Percentiles rank a stretch among this genome's conserved stretches.
phyloP scores from a whole-genome alignment of 257 asterid genomes.

The Ehretia macrophylla region DNA sequence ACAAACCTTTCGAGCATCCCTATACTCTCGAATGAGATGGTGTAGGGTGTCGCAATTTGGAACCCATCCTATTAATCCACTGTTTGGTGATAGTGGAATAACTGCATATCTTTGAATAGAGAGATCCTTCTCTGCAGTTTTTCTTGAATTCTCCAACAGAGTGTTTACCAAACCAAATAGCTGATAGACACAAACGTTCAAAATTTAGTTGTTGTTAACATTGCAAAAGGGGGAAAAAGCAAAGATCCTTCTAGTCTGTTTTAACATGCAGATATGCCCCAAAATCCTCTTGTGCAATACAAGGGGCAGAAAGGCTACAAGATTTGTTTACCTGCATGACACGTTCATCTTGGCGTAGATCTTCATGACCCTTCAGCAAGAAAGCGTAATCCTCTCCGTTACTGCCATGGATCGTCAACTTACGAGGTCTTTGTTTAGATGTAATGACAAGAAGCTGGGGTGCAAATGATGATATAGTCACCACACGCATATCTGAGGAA shows the following conservation, averaged over 20 bases:
- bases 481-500: slow-evolving; percentile 78
- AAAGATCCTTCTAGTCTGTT: neutral
- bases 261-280: no score
- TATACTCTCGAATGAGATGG: slow-evolving; percentile 90
- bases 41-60: slow-evolving; percentile 97
- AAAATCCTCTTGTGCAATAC: neutral
- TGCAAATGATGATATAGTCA: slow-evolving; percentile 85
- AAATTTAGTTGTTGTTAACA: neutral
- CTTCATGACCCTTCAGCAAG: slow-evolving; percentile 96
- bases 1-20: slow-evolving; percentile 93
- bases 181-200: slow-evolving; percentile 40
- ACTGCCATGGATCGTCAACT: slow-evolving; percentile 92
- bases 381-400: slow-evolving; percentile 97
- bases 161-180: slow-evolving; percentile 95
- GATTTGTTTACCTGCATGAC: slow-evolving; percentile 84
- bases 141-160: slow-evolving; percentile 82
- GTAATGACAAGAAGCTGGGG: slow-evolving; percentile 98
- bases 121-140: slow-evolving; percentile 91
- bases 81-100: slow-evolving; percentile 94
- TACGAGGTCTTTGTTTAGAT: slow-evolving; percentile 97
- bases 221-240: neutral
- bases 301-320: slow-evolving; percentile 5
- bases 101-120: slow-evolving; percentile 91
- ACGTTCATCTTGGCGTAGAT: slow-evolving; percentile 99
- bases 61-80: slow-evolving; percentile 98